phyloP scores from a whole-genome alignment of 2,329 filamentous ascomycete genomes.

The Diaporthe sp. region DNA sequence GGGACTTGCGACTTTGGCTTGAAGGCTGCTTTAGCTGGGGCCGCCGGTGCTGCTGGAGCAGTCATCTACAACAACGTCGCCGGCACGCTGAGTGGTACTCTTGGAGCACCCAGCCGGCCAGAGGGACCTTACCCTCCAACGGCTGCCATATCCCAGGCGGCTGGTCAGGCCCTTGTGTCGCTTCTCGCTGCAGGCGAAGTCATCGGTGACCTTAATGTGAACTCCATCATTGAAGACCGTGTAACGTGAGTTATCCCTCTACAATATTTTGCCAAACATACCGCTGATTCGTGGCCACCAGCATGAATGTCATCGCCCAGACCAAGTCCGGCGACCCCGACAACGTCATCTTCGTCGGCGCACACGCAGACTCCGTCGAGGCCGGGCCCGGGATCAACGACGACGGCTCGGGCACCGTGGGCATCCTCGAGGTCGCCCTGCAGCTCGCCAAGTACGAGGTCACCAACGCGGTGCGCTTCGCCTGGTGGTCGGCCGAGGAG shows the following conservation, averaged over 20 bases:
- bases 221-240: conserved; percentile 54
- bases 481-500: conserved; percentile 55
- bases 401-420: conserved; percentile 48
- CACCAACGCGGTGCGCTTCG: conserved; percentile 51
- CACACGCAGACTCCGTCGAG: conserved; percentile 51
- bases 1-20: conserved; percentile 59
- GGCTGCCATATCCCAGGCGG: conserved; percentile 36
- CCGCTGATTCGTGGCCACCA: conserved; percentile 48
- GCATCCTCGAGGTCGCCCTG: conserved; percentile 49
- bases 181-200: conserved; percentile 35
- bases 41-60: conserved; percentile 58
- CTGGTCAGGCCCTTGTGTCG: conserved; percentile 40
- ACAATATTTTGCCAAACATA: too few species aligned
- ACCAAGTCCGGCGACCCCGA: conserved; percentile 54
- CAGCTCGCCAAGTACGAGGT: conserved; percentile 46
- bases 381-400: conserved; percentile 52
- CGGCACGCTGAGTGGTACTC: conserved; percentile 60
- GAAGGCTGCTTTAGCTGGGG: conserved; percentile 60
- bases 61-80: conserved; percentile 68
- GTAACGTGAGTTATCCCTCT: conserved; percentile 45
- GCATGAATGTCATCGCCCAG: conserved; percentile 54
- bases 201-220: conserved; percentile 52
- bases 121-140: conserved; percentile 27
- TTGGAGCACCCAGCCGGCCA: conserved; percentile 4
- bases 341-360: conserved; percentile 49